Conservation (phyloP, 768 basidiomycete genomes). For the Amylocystis lapponica region DNA sequence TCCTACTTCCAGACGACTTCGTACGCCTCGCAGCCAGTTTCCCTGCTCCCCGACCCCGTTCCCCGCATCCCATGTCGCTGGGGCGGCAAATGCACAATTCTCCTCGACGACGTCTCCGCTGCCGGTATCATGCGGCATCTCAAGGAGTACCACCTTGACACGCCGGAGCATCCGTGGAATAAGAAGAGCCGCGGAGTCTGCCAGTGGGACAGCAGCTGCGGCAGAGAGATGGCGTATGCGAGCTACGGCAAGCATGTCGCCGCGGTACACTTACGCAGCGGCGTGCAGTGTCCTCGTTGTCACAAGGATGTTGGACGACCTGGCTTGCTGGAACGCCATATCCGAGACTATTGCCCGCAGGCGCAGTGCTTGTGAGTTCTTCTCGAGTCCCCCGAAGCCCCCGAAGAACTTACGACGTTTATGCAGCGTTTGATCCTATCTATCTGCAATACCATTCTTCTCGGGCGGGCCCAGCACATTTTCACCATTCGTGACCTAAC, state of each 20-base stretch:
- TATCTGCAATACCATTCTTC: no score
- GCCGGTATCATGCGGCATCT: constrained; percentile 9
- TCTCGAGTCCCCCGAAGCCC: no score
- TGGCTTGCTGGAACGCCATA: not conserved
- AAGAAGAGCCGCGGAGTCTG: not conserved
- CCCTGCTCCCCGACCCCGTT: not conserved
- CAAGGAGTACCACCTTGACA: constrained; percentile 3
- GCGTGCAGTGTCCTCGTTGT: constrained; percentile 12
- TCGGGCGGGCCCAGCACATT: no score
- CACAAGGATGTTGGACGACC: not conserved
- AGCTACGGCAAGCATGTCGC: constrained; percentile 17
- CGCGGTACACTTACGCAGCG: constrained; percentile 12
- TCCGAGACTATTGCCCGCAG: not conserved
- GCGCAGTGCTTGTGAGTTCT: no score
- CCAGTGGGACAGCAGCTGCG: constrained; percentile 1
- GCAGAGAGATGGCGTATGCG: constrained; percentile 12
- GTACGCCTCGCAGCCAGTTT: not conserved
- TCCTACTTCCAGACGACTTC: no score
- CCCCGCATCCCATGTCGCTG: not conserved
- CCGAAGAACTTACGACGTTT: no score
- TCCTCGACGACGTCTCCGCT: constrained; percentile 7
- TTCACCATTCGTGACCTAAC: no score
- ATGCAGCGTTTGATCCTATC: no score
- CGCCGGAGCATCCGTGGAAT: not conserved
- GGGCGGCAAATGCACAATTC: constrained; percentile 1